phyloP scores from a whole-genome alignment of 768 basidiomycete genomes.

The Psilocybe cubensis region DNA sequence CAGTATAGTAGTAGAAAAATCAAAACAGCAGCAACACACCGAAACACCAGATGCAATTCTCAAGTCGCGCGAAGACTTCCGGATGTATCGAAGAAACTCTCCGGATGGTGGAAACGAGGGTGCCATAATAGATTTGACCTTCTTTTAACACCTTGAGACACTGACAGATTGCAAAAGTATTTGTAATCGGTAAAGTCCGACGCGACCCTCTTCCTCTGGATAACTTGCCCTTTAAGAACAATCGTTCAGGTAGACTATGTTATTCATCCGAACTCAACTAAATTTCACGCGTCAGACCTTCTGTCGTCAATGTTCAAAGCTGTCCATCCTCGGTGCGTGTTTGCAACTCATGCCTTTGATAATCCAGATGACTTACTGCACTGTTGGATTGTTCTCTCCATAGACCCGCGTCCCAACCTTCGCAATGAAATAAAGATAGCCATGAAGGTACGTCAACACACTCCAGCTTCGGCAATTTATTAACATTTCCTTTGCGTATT shows the following conservation, averaged over 20 bases:
- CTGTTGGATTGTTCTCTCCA: neutral
- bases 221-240: too few species aligned
- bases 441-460: slow-evolving; percentile 58
- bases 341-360: neutral
- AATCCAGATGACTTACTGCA: neutral
- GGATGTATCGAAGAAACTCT: slow-evolving; percentile 53
- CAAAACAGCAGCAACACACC: slow-evolving; percentile 42
- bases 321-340: neutral
- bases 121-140: slow-evolving; percentile 4
- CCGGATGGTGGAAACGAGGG: slow-evolving; percentile 49
- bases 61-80: slow-evolving; percentile 52
- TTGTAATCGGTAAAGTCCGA: neutral
- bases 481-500: slow-evolving; percentile 1
- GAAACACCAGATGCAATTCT: slow-evolving; percentile 51
- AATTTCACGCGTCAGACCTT: neutral
- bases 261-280: neutral
- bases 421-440: slow-evolving; percentile 60
- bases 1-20: neutral
- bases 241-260: neutral
- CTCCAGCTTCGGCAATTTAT: neutral
- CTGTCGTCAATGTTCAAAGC: neutral
- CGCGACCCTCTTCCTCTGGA: too few species aligned
- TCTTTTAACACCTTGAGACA: neutral
- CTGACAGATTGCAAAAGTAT: too few species aligned
- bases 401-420: slow-evolving; percentile 59